phyloP scores from a whole-genome alignment of 2,329 filamentous ascomycete species.

The Fusarium pseudoanthophilum region DNA sequence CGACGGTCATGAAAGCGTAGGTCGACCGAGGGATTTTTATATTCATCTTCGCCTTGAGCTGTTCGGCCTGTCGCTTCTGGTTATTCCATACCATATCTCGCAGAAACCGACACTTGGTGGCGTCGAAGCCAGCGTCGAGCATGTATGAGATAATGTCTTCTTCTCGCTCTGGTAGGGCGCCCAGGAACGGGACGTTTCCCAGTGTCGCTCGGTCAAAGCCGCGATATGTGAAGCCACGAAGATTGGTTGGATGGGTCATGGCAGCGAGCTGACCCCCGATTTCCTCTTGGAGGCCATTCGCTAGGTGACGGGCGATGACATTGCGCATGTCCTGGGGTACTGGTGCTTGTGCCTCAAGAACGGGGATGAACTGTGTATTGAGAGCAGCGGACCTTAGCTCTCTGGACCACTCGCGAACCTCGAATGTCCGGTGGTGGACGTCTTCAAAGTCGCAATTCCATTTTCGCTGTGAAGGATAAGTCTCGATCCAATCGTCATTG shows the following conservation, averaged over 20 bases:
- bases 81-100: conserved; percentile 59
- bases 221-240: conserved; percentile 65
- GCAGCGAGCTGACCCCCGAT: conserved; percentile 63
- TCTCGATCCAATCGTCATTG: conserved; percentile 71
- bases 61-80: conserved; percentile 63
- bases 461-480: conserved; percentile 75
- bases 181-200: conserved; percentile 56
- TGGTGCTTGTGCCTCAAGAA: conserved; percentile 70
- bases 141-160: conserved; percentile 66
- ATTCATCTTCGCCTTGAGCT: conserved; percentile 66
- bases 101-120: conserved; percentile 59
- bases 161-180: conserved; percentile 60
- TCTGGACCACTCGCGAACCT: conserved; percentile 61
- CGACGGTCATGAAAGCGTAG: conserved; percentile 73
- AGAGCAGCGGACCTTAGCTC: conserved; percentile 60
- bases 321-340: conserved; percentile 57
- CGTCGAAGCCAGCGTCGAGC: conserved; percentile 70
- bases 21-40: conserved; percentile 71
- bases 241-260: conserved; percentile 59
- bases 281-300: conserved; percentile 60
- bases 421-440: conserved; percentile 69
- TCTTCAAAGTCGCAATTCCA: conserved; percentile 66
- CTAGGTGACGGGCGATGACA: conserved; percentile 61
- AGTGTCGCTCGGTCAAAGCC: conserved; percentile 54
- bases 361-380: conserved; percentile 75